A percentile compares a stretch with the other conserved stretches of the same genome.
Conservation (phyloP, 768 basidiomycete species). For the Ramaria sp. region DNA sequence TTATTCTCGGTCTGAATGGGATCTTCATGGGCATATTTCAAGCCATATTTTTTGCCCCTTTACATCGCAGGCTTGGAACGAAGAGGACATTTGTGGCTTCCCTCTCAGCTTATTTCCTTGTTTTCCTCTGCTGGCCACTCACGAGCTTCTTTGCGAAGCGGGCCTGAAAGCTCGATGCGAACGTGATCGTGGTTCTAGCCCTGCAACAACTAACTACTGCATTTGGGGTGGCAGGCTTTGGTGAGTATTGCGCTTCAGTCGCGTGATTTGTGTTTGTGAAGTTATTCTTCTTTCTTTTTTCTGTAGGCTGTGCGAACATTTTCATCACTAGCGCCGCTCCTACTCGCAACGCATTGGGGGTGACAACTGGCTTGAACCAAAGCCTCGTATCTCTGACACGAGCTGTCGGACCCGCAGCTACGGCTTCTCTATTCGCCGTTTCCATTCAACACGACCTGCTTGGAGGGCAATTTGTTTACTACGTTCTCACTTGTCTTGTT, state of each 20-base stretch:
- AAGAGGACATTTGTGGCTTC: constrained; percentile 12
- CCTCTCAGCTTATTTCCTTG: background rate
- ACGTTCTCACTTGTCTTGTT: too few relatives aligned
- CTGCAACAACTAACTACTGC: background rate
- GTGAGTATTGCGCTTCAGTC: background rate
- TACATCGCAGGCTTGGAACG: constrained; percentile 25
- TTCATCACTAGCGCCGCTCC: background rate
- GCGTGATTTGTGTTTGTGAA: background rate
- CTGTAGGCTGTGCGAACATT: background rate
- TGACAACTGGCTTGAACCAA: background rate
- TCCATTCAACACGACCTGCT: background rate
- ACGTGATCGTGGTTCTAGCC: background rate
- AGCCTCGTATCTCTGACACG: background rate
- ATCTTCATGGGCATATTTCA: constrained; percentile 28
- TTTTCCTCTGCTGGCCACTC: background rate
- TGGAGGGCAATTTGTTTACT: too few relatives aligned
- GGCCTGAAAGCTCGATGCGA: background rate
- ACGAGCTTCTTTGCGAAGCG: too few relatives aligned
- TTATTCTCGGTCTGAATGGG: constrained; percentile 25
- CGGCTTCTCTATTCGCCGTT: background rate
- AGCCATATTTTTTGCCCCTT: constrained; percentile 24
- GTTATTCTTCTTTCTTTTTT: background rate
- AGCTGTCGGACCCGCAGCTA: background rate
- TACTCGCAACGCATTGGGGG: background rate
- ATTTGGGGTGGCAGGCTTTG: background rate